phyloP scores from a whole-genome alignment of 1,284 basidiomycete species.

The Papiliotrema terrestris region DNA sequence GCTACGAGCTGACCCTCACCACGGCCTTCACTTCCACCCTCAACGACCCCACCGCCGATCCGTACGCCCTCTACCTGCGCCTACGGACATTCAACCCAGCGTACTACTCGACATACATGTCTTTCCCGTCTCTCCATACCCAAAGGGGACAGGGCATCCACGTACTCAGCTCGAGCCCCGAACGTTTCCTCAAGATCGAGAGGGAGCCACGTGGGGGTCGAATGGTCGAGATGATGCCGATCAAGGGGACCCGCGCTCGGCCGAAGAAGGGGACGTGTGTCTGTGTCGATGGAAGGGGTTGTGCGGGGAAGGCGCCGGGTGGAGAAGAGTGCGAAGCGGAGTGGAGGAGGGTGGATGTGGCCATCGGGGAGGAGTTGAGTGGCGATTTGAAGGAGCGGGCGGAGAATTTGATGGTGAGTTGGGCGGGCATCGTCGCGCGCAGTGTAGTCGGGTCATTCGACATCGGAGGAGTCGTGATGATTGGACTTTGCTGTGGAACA shows the following conservation, averaged over 20 bases:
- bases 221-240: constrained; percentile 78
- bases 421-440: neutral
- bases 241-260: constrained; percentile 73
- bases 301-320: constrained; percentile 23
- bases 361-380: constrained; percentile 54
- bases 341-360: constrained; percentile 40
- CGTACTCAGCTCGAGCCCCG: constrained; percentile 79
- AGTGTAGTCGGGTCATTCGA: neutral
- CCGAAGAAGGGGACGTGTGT: constrained; percentile 42
- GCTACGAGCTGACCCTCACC: constrained; percentile 94
- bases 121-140: constrained; percentile 54
- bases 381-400: constrained; percentile 88
- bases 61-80: constrained; percentile 50
- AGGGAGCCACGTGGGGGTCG: constrained; percentile 52
- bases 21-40: constrained; percentile 56
- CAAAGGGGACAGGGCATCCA: constrained; percentile 56
- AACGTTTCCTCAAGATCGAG: constrained; percentile 83
- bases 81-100: constrained; percentile 80
- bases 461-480: too few species aligned
- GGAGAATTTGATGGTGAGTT: constrained; percentile 81
- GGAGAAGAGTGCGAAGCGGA: constrained; percentile 27
- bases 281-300: constrained; percentile 24
- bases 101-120: constrained; percentile 79
- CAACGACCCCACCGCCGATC: constrained; percentile 13
- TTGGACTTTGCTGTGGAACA: too few species aligned